These are phyloP conservation scores for Gautieria morchelliformis DNA, from an alignment of 768 basidiomycete genomes.

Conservation along the genomic window DNA sequence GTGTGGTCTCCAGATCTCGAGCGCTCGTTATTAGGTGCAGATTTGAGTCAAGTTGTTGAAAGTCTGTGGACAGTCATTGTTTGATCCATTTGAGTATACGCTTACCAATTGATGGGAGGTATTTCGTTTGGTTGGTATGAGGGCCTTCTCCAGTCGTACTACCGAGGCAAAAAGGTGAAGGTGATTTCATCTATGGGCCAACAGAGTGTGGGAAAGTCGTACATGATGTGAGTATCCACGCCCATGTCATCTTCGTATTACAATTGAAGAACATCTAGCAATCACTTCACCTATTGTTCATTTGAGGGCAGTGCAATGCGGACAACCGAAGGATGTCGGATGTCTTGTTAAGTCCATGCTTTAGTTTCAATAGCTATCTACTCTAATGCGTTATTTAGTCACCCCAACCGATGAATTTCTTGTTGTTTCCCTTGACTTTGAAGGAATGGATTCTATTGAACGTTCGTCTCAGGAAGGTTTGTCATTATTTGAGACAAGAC, in stretches of 20 bases:
- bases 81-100: neutral
- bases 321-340: constrained; percentile 34
- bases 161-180: constrained; percentile 35
- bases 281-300: constrained; percentile 54
- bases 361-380: neutral
- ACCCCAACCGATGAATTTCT: constrained; percentile 46
- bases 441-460: constrained; percentile 44
- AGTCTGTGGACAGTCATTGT: constrained; percentile 9
- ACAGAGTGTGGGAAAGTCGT: constrained; percentile 9
- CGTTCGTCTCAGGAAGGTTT: constrained; percentile 43
- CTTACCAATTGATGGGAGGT: neutral
- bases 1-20: constrained; percentile 42
- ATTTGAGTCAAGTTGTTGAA: constrained; percentile 48
- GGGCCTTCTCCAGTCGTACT: neutral
- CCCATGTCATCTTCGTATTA: too few relatives aligned
- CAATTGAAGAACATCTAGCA: constrained; percentile 14
- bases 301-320: constrained; percentile 59
- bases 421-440: constrained; percentile 54
- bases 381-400: constrained; percentile 22
- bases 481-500: neutral
- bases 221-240: constrained; percentile 9
- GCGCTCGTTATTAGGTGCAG: constrained; percentile 45
- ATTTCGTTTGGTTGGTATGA: neutral
- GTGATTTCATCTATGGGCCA: constrained; percentile 59
- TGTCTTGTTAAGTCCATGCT: constrained; percentile 9